A percentile compares a stretch with the other conserved stretches of the same genome.
Evolutionary conservation across 345 rosid species (phyloP).

Genomic region (Capsella bursapastoris): DNA sequence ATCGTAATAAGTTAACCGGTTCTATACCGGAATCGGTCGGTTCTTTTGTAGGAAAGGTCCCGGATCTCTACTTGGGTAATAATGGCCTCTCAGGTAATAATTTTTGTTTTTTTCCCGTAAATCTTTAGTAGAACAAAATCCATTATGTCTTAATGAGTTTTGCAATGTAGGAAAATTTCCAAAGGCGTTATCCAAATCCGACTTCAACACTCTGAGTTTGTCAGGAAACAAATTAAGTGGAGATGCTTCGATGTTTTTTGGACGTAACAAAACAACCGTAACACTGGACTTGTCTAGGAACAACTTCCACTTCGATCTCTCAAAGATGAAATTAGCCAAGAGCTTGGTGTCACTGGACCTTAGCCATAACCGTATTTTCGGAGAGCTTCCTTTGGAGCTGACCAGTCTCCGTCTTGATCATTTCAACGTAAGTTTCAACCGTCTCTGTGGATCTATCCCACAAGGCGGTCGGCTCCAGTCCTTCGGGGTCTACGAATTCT

Average conservation of each 20-base stretch:
- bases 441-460: conserved; percentile 29
- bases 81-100: conserved; percentile 60
- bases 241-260: conserved; percentile 67
- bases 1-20: conserved; percentile 43
- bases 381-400: conserved; percentile 26
- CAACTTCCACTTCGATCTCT: conserved; percentile 59
- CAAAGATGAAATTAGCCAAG: conserved; percentile 50
- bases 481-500: conserved; percentile 27
- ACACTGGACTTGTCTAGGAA: conserved; percentile 56
- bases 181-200: conserved; percentile 52
- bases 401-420: conserved; percentile 15
- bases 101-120: neutral
- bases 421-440: conserved; percentile 32
- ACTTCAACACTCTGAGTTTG: conserved; percentile 51
- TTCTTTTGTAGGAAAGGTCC: conserved; percentile 40
- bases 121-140: too few species aligned
- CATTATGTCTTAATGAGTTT: too few species aligned
- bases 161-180: conserved; percentile 32
- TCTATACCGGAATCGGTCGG: conserved; percentile 68
- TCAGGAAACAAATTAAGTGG: conserved; percentile 67
- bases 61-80: conserved; percentile 57
- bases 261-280: conserved; percentile 54
- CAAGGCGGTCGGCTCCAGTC: conserved; percentile 25
- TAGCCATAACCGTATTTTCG: conserved; percentile 33
- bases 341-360: conserved; percentile 55